Base-by-base conservation (phyloP, 2,329 filamentous ascomycete species). In the Fusarium coicis region DNA sequence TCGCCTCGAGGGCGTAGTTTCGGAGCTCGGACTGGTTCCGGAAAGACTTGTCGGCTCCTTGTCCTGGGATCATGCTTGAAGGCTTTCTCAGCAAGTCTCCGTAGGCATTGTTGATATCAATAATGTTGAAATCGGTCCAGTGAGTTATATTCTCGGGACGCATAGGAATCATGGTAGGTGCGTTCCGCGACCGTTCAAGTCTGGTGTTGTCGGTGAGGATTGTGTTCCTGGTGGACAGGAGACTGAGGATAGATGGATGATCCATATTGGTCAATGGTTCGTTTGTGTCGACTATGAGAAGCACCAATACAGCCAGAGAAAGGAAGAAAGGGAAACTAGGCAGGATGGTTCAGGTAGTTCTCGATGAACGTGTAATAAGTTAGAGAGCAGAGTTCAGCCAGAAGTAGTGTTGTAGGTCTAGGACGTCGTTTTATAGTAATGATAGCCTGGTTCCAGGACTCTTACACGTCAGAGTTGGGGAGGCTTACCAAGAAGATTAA, bases 101-200 rank as follows among this genome's bases (percentile, higher is more conserved):
- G 7, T 34, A 34, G 15, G 21, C 28, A n/a, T 50, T 50, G 10
- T 19, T 34, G 30, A 50, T 50, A 10, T 34, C 23, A 10, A 23
- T 23, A 4, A 50, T 32, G 7, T 34, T 19, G 15, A 50, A 34
- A 14, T 50, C 30, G 7, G 14, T 3, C 47, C n/a, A 50, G 18
- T 10, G 47, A 23, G 15, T 23, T 50, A 50, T 50, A 15, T 32
- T 23, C 30, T 23, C 21, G 32, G 10, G n/a, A 5, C 3, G 1
- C 4, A 34, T 50, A 2, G 7, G 1, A 50, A 18, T 10, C 30
- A 32, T 19, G 21, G 30, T 50, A 11, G 47, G 30, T 14, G 3
- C 3, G 14, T 23, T 23, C 16, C 5, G 16, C 7, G 5, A 2
- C 30, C 11, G 2, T 26, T 44, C 23, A 4, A 0, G 10, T 50